phyloP scores from a whole-genome alignment of 1,284 basidiomycete genomes.

The Pyrrhoderma lamaoense region DNA sequence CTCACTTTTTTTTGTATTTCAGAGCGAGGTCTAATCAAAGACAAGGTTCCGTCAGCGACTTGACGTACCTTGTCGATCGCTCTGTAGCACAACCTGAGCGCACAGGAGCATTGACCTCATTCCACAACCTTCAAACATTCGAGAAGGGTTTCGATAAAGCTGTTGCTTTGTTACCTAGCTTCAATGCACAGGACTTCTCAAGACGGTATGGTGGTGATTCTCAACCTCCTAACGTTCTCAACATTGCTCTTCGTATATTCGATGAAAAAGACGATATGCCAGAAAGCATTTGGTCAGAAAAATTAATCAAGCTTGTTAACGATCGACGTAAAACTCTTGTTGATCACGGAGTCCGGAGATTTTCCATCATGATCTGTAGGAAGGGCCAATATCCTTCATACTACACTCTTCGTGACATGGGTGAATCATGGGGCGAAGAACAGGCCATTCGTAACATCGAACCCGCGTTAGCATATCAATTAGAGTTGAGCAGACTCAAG shows the following conservation, averaged over 20 bases:
- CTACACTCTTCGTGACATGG: slow-evolving; percentile 81
- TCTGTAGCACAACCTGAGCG: slow-evolving; percentile 83
- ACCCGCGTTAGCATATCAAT: slow-evolving; percentile 96
- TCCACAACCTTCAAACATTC: slow-evolving; percentile 69
- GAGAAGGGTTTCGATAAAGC: slow-evolving; percentile 70
- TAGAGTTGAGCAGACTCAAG: slow-evolving; percentile 93
- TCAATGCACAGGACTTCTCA: slow-evolving; percentile 63
- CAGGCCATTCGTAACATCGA: slow-evolving; percentile 97
- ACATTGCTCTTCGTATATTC: slow-evolving; percentile 86
- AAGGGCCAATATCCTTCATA: slow-evolving; percentile 91
- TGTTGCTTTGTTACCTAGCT: slow-evolving; percentile 59
- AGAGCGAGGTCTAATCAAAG: slow-evolving; percentile 35
- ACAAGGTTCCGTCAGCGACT: slow-evolving; percentile 86
- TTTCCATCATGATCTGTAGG: slow-evolving; percentile 90
- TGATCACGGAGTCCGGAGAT: slow-evolving; percentile 81
- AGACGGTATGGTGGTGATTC: slow-evolving; percentile 68
- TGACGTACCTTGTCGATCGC: slow-evolving; percentile 82
- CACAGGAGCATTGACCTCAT: slow-evolving; percentile 84
- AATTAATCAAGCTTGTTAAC: slow-evolving; percentile 73
- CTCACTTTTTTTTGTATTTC: slow-evolving; percentile 23
- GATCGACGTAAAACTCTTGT: slow-evolving; percentile 55
- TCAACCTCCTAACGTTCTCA: slow-evolving; percentile 87
- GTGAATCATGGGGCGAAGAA: slow-evolving; percentile 86
- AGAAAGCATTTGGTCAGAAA: slow-evolving; percentile 74
- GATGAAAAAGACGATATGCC: slow-evolving; percentile 67